Evolutionary conservation across 305 asterid species (phyloP).

Genomic region (Petunia hybrid): DNA sequence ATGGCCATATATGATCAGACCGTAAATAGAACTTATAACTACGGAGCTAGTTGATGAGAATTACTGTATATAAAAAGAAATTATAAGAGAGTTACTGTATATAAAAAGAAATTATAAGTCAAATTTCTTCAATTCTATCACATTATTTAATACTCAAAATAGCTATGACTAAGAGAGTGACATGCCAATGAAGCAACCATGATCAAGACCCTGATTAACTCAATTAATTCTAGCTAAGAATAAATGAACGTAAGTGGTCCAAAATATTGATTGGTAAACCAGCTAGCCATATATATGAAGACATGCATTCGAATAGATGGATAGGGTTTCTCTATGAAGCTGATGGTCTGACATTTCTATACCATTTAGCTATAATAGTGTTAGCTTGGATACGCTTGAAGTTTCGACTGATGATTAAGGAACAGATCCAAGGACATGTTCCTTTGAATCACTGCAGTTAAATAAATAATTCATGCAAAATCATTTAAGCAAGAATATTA

Average conservation of each 20-base stretch:
- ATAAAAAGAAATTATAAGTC: not conserved
- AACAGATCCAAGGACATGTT: no score
- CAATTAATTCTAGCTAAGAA: not conserved
- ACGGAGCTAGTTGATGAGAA: not conserved
- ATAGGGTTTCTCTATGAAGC: constrained; percentile 17
- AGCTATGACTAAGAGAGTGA: not conserved
- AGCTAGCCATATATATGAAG: constrained; percentile 24
- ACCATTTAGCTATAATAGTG: not conserved
- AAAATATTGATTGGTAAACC: constrained; percentile 25
- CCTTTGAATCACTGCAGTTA: no score
- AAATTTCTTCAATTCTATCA: not conserved
- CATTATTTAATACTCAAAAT: not conserved
- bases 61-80: not conserved
- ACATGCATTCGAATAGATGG: constrained; percentile 24
- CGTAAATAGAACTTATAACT: not conserved
- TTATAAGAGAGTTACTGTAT: not conserved
- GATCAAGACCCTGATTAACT: not conserved
- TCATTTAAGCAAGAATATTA: no score
- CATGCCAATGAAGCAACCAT: constrained; percentile 18
- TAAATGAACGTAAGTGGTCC: constrained; percentile 26
- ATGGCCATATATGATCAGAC: not conserved
- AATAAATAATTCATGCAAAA: no score
- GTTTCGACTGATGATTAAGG: no score
- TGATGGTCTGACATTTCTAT: not conserved
- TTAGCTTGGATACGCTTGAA: no score